Percentiles rank a stretch among this genome's conserved stretches.
phyloP scores from a whole-genome alignment of 2,329 filamentous ascomycete genomes.

The Alternaria sp. region DNA sequence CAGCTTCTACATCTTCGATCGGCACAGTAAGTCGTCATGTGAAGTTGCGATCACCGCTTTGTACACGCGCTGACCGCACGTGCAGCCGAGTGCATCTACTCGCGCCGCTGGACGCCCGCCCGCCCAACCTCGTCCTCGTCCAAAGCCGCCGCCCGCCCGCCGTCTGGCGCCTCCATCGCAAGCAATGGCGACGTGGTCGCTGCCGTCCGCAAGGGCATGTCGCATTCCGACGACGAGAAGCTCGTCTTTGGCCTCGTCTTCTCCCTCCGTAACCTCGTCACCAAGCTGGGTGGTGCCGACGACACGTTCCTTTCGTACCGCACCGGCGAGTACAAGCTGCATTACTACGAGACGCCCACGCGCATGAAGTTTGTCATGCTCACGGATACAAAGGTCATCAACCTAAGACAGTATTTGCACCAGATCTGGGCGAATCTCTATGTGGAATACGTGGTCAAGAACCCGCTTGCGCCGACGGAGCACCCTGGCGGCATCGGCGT shows the following conservation, averaged over 20 bases:
- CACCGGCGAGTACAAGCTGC: constrained; percentile 94
- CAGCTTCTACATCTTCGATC: constrained; percentile 98
- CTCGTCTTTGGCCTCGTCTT: constrained; percentile 97
- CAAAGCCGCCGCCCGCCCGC: constrained; percentile 55
- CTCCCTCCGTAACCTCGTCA: constrained; percentile 93
- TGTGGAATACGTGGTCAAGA: constrained; percentile 85
- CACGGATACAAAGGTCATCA: constrained; percentile 86
- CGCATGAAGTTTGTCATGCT: constrained; percentile 97
- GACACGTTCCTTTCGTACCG: constrained; percentile 92
- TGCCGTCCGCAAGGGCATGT: constrained; percentile 51
- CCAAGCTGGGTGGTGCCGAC: constrained; percentile 91
- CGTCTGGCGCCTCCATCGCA: constrained; percentile 55
- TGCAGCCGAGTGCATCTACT: constrained; percentile 96
- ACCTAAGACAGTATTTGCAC: constrained; percentile 91
- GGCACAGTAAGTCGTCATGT: constrained; percentile 74
- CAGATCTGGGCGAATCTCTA: constrained; percentile 99
- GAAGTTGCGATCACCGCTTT: not conserved
- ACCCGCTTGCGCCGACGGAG: constrained; percentile 66
- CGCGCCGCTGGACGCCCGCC: constrained; percentile 74
- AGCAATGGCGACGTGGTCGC: constrained; percentile 51
- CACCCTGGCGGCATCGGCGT: constrained; percentile 68
- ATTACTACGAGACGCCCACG: constrained; percentile 98
- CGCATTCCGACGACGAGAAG: constrained; percentile 85
- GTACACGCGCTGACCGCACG: constrained; percentile 22
- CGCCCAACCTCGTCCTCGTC: constrained; percentile 55